phyloP scores from a whole-genome alignment of 176 grass and related monocot species.

The Hordeum vulgare region DNA sequence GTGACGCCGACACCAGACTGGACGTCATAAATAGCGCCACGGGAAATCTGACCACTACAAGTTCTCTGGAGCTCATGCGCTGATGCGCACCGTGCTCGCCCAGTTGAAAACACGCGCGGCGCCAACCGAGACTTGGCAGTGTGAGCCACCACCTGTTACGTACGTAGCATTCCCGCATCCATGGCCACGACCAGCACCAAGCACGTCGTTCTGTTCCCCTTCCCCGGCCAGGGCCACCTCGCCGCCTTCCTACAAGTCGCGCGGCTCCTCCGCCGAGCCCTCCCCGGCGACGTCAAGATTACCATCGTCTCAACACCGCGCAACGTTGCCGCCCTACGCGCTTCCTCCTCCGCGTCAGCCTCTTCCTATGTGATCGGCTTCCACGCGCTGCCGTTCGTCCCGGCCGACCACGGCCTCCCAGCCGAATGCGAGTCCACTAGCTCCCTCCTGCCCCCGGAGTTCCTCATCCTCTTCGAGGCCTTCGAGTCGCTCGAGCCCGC shows the following conservation, averaged over 20 bases:
- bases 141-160: not conserved
- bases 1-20: no score
- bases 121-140: no score
- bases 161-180: not conserved
- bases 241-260: not conserved
- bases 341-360: not conserved
- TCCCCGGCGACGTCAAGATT: not conserved
- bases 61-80: no score
- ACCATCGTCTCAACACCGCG: conserved; percentile 34
- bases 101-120: not conserved
- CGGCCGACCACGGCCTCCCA: conserved; percentile 41
- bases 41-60: no score
- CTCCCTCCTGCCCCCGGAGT: conserved; percentile 19
- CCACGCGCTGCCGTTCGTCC: conserved; percentile 35
- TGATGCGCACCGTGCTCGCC: no score
- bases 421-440: conserved; percentile 11
- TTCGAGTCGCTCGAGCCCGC: conserved; percentile 26
- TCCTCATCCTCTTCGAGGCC: conserved; percentile 25
- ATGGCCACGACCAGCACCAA: not conserved
- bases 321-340: conserved; percentile 7
- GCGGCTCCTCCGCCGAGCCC: not conserved
- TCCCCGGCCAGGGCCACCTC: conserved; percentile 25
- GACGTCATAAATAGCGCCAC: no score
- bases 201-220: conserved; percentile 16
- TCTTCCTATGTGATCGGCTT: not conserved